These are phyloP conservation scores for Plenodomus tracheiphilus DNA, from an alignment of 2,329 filamentous ascomycete species.

Conservation along the genomic window DNA sequence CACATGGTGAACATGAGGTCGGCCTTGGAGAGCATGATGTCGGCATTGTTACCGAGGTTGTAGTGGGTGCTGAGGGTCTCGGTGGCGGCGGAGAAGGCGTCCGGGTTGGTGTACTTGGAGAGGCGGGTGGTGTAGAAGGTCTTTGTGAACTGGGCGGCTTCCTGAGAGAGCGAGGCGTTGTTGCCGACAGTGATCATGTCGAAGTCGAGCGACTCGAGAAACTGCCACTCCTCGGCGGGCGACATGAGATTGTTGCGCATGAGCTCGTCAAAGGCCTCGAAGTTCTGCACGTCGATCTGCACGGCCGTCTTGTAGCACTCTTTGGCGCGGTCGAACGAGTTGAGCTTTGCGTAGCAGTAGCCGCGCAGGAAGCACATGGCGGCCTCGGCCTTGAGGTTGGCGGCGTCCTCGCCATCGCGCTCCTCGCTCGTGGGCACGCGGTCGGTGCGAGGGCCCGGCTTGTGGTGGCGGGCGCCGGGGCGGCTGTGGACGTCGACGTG, in stretches of 20 bases:
- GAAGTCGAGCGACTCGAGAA: slow-evolving; percentile 87
- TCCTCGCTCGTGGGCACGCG: slow-evolving; percentile 63
- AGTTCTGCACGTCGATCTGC: slow-evolving; percentile 95
- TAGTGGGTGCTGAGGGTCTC: slow-evolving; percentile 95
- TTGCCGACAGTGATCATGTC: slow-evolving; percentile 72
- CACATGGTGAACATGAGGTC: slow-evolving; percentile 95
- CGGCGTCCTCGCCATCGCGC: slow-evolving; percentile 68
- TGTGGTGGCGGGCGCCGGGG: slow-evolving; percentile 52
- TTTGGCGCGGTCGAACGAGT: slow-evolving; percentile 94
- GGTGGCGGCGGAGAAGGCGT: slow-evolving; percentile 79
- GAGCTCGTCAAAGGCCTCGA: slow-evolving; percentile 95
- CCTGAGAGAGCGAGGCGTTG: slow-evolving; percentile 71
- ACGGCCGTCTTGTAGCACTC: slow-evolving; percentile 99
- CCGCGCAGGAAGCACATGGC: slow-evolving; percentile 96
- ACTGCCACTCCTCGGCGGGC: slow-evolving; percentile 86
- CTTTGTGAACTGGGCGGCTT: slow-evolving; percentile 90
- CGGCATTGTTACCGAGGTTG: slow-evolving; percentile 80
- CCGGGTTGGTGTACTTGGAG: slow-evolving; percentile 90
- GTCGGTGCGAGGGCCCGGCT: slow-evolving; percentile 52
- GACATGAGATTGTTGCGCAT: slow-evolving; percentile 95
- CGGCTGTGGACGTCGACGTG: slow-evolving; percentile 60
- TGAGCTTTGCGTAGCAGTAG: slow-evolving; percentile 94
- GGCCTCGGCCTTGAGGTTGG: slow-evolving; percentile 84
- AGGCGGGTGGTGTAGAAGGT: slow-evolving; percentile 95
- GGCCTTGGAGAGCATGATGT: slow-evolving; percentile 86